Base-by-base conservation (phyloP, 352 stramenopile genomes). In the Globisporangium camurandrum region DNA sequence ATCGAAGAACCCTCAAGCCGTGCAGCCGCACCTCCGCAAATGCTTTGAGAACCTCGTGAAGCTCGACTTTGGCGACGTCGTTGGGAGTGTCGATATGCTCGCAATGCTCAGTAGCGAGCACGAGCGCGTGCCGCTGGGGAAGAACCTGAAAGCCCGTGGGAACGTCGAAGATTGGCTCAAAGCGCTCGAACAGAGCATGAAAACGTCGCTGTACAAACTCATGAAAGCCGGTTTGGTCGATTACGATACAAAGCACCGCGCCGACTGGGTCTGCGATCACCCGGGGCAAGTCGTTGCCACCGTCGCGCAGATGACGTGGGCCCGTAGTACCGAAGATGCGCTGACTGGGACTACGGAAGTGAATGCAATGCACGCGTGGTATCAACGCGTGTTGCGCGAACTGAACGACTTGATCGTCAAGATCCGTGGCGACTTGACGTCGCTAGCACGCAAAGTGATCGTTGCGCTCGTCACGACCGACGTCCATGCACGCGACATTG, bases 1-100 rank as follows among this genome's bases (percentile, higher is more conserved):
- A 44, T 89, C 90, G 4, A 97, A 97, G 66, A 95, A 98, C 49
- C 93, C 93, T 10, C 87, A 96, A 26, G 88, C 86, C 1, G 90
- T 98, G 14, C 93, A 98, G 47, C 91, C 88, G 0, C 93, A 98
- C 59, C 57, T 98, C 31, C 76, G 88, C 1, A 98, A 98, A 54
- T 97, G 87, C 55, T 98, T 98, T 59, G 93, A 98, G 47, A 89
- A 90, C 28, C 67, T 95, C 0, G 76, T 89, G 5, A 71, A 75
- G 42, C 59, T 95, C 0, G 84, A 93, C 44, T 93, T 92, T 56
- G 77, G 80, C 1, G 83, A 93, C 37, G 56, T 86, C 0, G 65
- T 71, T 0, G 83, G 80, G 1, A 92, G 78, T 40, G 76, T 97
- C 16, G 88, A 98, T 54, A 97, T 98, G 67, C 57, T 95, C 20